Conservation (phyloP, 768 basidiomycete species). For the Butyriboletus loyo region DNA sequence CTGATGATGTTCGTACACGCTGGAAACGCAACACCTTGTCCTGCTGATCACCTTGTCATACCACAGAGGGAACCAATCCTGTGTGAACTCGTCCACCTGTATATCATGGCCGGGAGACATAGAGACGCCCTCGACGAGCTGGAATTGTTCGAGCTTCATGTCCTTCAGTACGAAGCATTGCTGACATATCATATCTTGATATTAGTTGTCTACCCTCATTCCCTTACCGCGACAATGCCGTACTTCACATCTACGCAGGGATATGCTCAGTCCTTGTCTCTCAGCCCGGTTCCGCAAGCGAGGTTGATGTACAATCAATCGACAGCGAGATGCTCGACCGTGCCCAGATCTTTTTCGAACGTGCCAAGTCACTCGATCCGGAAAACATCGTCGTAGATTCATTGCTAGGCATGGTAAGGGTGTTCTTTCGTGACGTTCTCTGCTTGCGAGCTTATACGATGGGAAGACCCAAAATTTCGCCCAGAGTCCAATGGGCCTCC, state of each 20-base stretch:
- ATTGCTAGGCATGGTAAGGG: slow-evolving; percentile 53
- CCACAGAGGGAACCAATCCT: slow-evolving; percentile 70
- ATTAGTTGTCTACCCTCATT: slow-evolving; percentile 80
- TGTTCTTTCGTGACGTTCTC: neutral
- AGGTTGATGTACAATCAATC: slow-evolving; percentile 7
- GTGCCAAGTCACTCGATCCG: slow-evolving; percentile 57
- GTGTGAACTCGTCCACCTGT: slow-evolving; percentile 66
- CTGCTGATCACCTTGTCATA: slow-evolving; percentile 10
- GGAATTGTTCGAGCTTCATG: slow-evolving; percentile 59
- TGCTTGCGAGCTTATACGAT: neutral
- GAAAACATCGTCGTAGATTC: slow-evolving; percentile 49
- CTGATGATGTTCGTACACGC: slow-evolving; percentile 53
- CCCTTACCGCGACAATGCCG: slow-evolving; percentile 80
- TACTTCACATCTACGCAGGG: slow-evolving; percentile 82
- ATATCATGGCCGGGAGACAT: slow-evolving; percentile 56
- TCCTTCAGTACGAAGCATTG: neutral
- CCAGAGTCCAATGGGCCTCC: slow-evolving; percentile 12
- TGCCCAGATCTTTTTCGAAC: slow-evolving; percentile 62
- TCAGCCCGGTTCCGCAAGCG: slow-evolving; percentile 29
- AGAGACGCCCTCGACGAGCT: slow-evolving; percentile 80
- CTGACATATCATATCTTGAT: slow-evolving; percentile 3
- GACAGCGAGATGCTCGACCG: slow-evolving; percentile 45
- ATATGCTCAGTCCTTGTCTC: slow-evolving; percentile 65
- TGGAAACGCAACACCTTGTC: slow-evolving; percentile 1
- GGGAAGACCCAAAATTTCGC: slow-evolving; percentile 23